Evolutionary conservation across 1,284 basidiomycete species (phyloP).

Genomic region (Meira nashicola): DNA sequence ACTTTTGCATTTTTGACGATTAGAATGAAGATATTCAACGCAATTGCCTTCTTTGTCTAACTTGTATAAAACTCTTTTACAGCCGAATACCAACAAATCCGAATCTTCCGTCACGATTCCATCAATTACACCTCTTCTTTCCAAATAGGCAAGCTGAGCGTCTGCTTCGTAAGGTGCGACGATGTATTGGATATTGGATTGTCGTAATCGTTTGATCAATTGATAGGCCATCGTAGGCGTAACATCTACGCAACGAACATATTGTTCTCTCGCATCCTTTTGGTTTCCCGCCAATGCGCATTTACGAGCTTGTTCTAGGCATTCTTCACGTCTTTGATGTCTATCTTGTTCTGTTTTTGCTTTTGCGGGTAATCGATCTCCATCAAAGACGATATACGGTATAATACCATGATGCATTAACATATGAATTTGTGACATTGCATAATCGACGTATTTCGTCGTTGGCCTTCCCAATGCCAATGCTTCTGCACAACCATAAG

Average conservation of each 20-base stretch:
- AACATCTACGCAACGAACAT: constrained; percentile 87
- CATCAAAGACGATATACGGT: constrained; percentile 94
- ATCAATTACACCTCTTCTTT: constrained; percentile 74
- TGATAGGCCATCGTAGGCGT: constrained; percentile 97
- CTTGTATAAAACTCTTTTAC: constrained; percentile 62
- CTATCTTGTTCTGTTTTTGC: constrained; percentile 67
- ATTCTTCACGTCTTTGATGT: constrained; percentile 60
- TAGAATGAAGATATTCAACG: constrained; percentile 70
- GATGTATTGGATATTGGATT: constrained; percentile 60
- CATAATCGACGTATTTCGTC: constrained; percentile 84
- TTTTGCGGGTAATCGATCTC: constrained; percentile 90
- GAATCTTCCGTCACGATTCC: constrained; percentile 97
- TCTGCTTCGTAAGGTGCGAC: constrained; percentile 99
- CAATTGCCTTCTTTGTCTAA: constrained; percentile 61
- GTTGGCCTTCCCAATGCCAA: constrained; percentile 78
- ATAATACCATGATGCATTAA: constrained; percentile 76
- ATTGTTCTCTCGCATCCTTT: constrained; percentile 77
- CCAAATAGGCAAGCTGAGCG: constrained; percentile 89
- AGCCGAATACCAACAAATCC: constrained; percentile 94
- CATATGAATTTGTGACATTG: constrained; percentile 85
- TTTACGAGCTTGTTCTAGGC: constrained; percentile 63
- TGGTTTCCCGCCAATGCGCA: constrained; percentile 72
- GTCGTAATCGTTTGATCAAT: constrained; percentile 73
- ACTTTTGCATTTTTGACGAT: constrained; percentile 69
- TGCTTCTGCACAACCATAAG: constrained; percentile 80